A percentile compares a stretch with the other conserved stretches of the same genome.
phyloP scores from a whole-genome alignment of 2,329 filamentous ascomycete species.

The Pseudocercospora fuligena region DNA sequence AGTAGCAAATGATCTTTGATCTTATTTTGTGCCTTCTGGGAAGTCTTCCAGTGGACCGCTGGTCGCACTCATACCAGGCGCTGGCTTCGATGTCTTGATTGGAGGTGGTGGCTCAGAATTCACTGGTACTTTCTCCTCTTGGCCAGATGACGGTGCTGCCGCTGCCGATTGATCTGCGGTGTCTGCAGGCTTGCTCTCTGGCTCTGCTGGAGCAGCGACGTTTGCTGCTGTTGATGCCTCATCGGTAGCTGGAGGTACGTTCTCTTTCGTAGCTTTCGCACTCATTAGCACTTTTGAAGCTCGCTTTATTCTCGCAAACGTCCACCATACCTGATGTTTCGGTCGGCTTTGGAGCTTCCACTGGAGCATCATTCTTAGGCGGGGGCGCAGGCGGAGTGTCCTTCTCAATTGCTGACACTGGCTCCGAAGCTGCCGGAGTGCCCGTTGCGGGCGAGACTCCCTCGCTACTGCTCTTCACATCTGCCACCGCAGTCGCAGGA shows the following conservation, averaged over 20 bases:
- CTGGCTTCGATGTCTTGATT: constrained; percentile 13
- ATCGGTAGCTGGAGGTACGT: background rate
- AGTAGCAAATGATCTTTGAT: background rate
- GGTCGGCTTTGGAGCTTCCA: constrained; percentile 6
- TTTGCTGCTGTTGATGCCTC: constrained; percentile 7
- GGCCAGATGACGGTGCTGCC: constrained; percentile 6
- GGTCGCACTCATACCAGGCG: constrained; percentile 32
- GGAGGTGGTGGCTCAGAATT: constrained; percentile 12
- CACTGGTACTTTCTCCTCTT: constrained; percentile 19
- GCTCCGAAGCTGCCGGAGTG: constrained; percentile 20
- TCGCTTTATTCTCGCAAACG: background rate
- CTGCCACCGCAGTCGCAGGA: constrained; percentile 11
- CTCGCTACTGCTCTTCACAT: constrained; percentile 12
- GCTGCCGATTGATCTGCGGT: background rate
- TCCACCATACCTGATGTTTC: background rate
- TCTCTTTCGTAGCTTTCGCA: constrained; percentile 5
- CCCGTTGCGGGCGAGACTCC: constrained; percentile 17
- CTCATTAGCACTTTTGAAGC: background rate
- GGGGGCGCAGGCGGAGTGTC: constrained; percentile 27
- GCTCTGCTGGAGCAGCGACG: constrained; percentile 2
- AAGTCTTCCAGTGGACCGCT: constrained; percentile 32
- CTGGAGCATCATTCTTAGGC: constrained; percentile 26
- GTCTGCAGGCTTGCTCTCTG: constrained; percentile 9
- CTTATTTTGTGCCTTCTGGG: constrained; percentile 21
- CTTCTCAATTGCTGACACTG: constrained; percentile 26